Evolutionary conservation across 371 early-diverging fungal genomes (phyloP).

Genomic region (Neoconidiobolus thromboides): DNA sequence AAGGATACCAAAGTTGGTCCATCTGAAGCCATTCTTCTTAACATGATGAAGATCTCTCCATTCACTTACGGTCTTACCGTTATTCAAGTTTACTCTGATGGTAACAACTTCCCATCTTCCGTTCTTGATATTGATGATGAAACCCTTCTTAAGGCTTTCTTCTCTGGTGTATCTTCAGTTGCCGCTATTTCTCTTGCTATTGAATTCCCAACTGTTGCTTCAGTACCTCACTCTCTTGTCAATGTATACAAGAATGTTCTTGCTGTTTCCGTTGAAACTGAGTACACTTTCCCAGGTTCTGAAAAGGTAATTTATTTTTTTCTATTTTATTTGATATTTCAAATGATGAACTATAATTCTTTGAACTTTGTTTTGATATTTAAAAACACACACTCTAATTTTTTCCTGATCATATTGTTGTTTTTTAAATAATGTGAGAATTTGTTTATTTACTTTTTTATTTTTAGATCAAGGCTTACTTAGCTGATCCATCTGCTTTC

Average conservation of each 20-base stretch:
- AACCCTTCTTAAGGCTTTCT: slow-evolving; percentile 56
- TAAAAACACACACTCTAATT: slow-evolving; percentile 46
- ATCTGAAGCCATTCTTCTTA: slow-evolving; percentile 96
- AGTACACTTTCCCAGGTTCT: slow-evolving; percentile 81
- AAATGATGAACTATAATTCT: slow-evolving; percentile 8
- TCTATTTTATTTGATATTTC: background rate
- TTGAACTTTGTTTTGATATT: background rate
- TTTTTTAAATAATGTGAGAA: background rate
- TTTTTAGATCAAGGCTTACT: slow-evolving; percentile 62
- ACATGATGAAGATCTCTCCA: slow-evolving; percentile 99
- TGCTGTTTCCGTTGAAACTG: slow-evolving; percentile 78
- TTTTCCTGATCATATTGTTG: slow-evolving; percentile 34
- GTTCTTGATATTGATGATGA: slow-evolving; percentile 89
- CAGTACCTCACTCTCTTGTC: slow-evolving; percentile 93
- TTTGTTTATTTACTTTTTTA: background rate
- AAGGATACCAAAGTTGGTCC: slow-evolving; percentile 92
- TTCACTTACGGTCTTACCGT: slow-evolving; percentile 99
- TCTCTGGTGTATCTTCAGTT: slow-evolving; percentile 65
- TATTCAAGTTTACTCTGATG: slow-evolving; percentile 84
- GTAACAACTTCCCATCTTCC: slow-evolving; percentile 73
- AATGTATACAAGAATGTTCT: slow-evolving; percentile 93
- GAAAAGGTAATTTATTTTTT: slow-evolving; percentile 45
- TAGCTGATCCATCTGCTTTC: slow-evolving; percentile 74
- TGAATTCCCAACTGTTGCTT: slow-evolving; percentile 86
- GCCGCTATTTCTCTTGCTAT: slow-evolving; percentile 90